These are phyloP conservation scores for Scutellaria minor DNA, from an alignment of 257 asterid genomes.

Conservation along the genomic window DNA sequence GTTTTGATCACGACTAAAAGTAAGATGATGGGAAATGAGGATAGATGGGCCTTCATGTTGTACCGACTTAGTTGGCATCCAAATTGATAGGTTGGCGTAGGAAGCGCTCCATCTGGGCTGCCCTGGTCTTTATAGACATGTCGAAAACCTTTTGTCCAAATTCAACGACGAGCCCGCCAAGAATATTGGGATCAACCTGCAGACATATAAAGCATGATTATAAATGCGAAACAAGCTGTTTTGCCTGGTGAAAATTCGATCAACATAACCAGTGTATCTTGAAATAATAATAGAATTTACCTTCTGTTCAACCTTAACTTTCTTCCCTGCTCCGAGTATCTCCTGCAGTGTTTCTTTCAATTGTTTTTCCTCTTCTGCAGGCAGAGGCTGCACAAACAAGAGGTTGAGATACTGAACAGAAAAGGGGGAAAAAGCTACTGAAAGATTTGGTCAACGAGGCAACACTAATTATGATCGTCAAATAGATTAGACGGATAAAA, in stretches of 20 bases:
- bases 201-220: slow-evolving; percentile 21
- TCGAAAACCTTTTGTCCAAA: slow-evolving; percentile 79
- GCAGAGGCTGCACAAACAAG: slow-evolving; percentile 62
- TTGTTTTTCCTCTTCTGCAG: slow-evolving; percentile 85
- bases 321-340: slow-evolving; percentile 80
- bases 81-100: slow-evolving; percentile 77
- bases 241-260: not conserved
- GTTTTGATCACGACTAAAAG: slow-evolving; percentile 12
- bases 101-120: slow-evolving; percentile 98
- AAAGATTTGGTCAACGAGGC: not conserved
- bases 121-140: slow-evolving; percentile 93
- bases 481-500: not conserved
- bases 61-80: slow-evolving; percentile 38
- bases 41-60: not conserved
- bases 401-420: slow-evolving; percentile 16
- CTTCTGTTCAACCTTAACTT: slow-evolving; percentile 75
- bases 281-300: slow-evolving; percentile 39
- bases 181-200: slow-evolving; percentile 93
- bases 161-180: slow-evolving; percentile 92
- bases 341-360: slow-evolving; percentile 81
- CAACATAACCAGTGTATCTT: not conserved
- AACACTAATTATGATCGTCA: not conserved
- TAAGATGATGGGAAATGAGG: slow-evolving; percentile 17
- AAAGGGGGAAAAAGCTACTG: not conserved
- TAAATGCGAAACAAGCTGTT: not conserved